phyloP scores from a whole-genome alignment of 139 green algal species.

The Coccomyxa sp. region DNA sequence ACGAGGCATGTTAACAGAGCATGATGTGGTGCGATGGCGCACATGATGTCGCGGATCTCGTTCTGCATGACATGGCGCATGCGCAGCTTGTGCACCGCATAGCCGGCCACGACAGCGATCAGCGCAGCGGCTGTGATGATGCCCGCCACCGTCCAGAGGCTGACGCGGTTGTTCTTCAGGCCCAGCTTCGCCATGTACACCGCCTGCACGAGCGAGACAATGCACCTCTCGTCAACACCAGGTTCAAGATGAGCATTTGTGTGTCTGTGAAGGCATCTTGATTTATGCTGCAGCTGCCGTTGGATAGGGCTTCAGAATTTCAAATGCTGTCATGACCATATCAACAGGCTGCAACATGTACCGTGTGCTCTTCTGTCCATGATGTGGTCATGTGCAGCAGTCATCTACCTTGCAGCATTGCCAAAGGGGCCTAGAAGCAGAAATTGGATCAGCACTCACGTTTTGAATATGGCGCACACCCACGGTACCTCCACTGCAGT shows the following conservation, averaged over 20 bases:
- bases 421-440: too few relatives aligned
- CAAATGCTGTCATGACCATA: too few relatives aligned
- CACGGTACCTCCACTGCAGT: too few relatives aligned
- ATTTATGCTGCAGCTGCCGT: neutral
- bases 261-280: neutral
- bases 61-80: constrained; percentile 21
- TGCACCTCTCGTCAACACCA: neutral
- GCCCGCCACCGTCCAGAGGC: neutral
- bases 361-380: too few relatives aligned
- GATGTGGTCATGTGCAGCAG: too few relatives aligned
- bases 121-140: neutral
- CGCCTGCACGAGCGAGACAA: constrained; percentile 1
- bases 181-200: constrained; percentile 6
- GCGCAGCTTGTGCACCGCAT: constrained; percentile 23
- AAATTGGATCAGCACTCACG: too few relatives aligned
- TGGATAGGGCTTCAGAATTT: too few relatives aligned
- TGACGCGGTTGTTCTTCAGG: constrained; percentile 2
- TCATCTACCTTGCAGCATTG: too few relatives aligned
- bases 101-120: constrained; percentile 13
- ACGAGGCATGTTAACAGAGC: neutral
- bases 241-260: neutral
- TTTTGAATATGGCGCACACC: too few relatives aligned
- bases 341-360: too few relatives aligned
- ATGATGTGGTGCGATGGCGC: neutral
- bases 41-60: constrained; percentile 34